Evolutionary conservation across 2,329 filamentous ascomycete genomes (phyloP), one percentile per base, ranked within the genome.

Genomic region (Penicillium digitatum): DNA sequence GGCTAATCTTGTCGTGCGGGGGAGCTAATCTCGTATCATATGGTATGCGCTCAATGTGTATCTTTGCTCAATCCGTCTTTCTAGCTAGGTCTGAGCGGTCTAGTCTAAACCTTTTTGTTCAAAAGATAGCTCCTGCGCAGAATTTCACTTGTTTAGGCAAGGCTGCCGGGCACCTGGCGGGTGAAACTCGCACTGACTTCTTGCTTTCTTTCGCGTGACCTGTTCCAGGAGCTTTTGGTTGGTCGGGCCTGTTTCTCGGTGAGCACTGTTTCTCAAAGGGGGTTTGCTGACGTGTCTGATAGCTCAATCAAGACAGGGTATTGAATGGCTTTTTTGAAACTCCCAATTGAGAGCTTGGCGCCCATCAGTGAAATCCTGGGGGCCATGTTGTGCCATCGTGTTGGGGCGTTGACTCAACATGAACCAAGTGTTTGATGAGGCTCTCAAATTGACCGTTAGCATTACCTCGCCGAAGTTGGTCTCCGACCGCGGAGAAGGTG

Each of bases 221-320:
- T 45, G 11, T 45, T 20, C 11, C 10, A 14, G 16, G 29, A 24
- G 12, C 6, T 31, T 31, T 12, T 52, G 48, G 53, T 52, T 55
- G 53, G 53, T 24, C 16, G 20, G 35, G 12, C 12, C 16, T 34
- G 11, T 27, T 39, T 12, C 10, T 44, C 22, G 22, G 18, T 38
- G 12, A 55, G 52, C 51, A 47, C 57, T 45, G 29, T 27, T 52
- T 39, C 32, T 14, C 5, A 32, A 26, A 35, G 43, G 48, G 40
- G 26, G 12, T 22, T 20, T 35, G 51, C 48, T 62, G 58, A 63
- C 58, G 54, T 61, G 60, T 59, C 48, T 53, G 48, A 56, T 46
- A 56, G 43, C 38, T 52, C 14, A 32, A 43, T 47, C 51, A 2
- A 31, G 35, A 35, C 32, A 22, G 27, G 20, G 12, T 18, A 12